Percentiles rank a stretch among this genome's conserved stretches.
Conservation (phyloP, 2,329 filamentous ascomycete species). For the Ampelomyces quisqualis region DNA sequence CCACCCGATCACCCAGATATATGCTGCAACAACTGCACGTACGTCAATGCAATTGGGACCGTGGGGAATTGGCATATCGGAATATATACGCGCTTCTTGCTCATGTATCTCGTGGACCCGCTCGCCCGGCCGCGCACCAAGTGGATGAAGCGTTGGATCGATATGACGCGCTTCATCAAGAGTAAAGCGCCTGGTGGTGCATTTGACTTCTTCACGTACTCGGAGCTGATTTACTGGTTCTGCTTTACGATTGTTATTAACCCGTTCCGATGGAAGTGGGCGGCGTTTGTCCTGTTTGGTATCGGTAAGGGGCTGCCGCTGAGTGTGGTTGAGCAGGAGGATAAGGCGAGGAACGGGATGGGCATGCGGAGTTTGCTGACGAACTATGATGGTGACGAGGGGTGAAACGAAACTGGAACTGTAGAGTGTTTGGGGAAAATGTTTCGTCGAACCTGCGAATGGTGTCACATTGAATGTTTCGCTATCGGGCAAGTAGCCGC, state of each 20-base stretch:
- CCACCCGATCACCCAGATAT: conserved; percentile 72
- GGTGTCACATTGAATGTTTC: too few species aligned
- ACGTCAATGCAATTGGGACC: conserved; percentile 75
- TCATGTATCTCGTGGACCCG: conserved; percentile 84
- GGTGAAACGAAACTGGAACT: too few species aligned
- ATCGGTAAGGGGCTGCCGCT: conserved; percentile 67
- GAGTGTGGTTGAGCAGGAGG: conserved; percentile 66
- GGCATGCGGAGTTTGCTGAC: conserved; percentile 40
- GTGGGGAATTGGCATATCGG: conserved; percentile 89
- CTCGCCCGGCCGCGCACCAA: conserved; percentile 68
- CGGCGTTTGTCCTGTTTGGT: conserved; percentile 76
- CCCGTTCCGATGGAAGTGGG: conserved; percentile 91
- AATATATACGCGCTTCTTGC: conserved; percentile 80
- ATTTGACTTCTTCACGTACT: conserved; percentile 88
- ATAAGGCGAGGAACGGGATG: conserved; percentile 58
- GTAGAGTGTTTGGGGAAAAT: too few species aligned
- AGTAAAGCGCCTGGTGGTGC: conserved; percentile 64
- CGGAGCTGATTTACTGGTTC: conserved; percentile 85
- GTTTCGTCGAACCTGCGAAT: too few species aligned
- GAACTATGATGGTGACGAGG: not conserved
- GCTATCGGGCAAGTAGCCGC: too few species aligned
- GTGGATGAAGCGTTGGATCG: conserved; percentile 85
- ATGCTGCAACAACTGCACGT: conserved; percentile 82
- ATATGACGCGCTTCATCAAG: conserved; percentile 76
- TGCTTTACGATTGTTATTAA: conserved; percentile 75